phyloP scores from a whole-genome alignment of 1,284 basidiomycete species.

The Rhodotorula sp. region DNA sequence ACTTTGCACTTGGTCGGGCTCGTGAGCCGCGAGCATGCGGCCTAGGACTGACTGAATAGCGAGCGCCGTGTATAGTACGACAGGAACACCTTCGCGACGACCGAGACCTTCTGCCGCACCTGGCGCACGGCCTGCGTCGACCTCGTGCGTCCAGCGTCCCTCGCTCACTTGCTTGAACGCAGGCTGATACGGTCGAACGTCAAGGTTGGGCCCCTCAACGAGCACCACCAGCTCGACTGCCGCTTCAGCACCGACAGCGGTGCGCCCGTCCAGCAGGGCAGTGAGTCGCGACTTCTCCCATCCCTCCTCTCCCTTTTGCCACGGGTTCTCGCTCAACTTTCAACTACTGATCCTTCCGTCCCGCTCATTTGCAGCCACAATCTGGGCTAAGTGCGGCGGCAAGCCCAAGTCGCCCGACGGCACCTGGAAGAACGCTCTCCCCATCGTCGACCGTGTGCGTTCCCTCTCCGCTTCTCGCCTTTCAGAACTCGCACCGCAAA shows the following conservation, averaged over 20 bases:
- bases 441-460: slow-evolving; percentile 12
- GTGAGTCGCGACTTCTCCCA: background rate
- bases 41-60: background rate
- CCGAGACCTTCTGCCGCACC: slow-evolving; percentile 16
- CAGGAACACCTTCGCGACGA: background rate
- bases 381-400: slow-evolving; percentile 25
- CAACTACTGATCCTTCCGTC: background rate
- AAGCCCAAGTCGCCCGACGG: slow-evolving; percentile 19
- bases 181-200: background rate
- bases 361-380: background rate
- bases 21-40: background rate
- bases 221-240: slow-evolving; percentile 25
- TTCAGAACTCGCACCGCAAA: background rate
- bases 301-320: background rate
- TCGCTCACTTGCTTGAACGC: background rate
- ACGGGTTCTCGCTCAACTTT: background rate
- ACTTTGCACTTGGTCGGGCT: background rate
- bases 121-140: slow-evolving; percentile 17
- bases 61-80: background rate
- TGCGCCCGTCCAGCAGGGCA: slow-evolving; percentile 3
- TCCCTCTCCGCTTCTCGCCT: background rate
- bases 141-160: background rate
- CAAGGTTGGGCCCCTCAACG: slow-evolving; percentile 3
- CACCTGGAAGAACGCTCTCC: slow-evolving; percentile 9
- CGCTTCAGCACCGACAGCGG: slow-evolving; percentile 13